Evolutionary conservation across 164 flowering plant genomes (phyloP).

Genomic region (Aristolochia fimbriata): DNA sequence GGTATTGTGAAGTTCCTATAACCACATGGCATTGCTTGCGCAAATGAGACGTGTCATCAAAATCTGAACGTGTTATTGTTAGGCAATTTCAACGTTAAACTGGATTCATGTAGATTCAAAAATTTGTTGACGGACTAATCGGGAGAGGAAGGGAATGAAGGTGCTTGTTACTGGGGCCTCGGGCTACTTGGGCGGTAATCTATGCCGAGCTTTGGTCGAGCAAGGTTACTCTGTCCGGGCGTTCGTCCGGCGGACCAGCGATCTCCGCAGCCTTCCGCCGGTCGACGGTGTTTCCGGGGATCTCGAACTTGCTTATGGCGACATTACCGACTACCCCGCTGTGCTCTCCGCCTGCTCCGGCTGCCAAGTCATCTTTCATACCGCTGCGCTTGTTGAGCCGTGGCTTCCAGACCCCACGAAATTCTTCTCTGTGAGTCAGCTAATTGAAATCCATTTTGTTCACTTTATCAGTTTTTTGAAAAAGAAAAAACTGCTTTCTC

Average conservation of each 20-base stretch:
- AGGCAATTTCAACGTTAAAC: too few relatives aligned
- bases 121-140: too few relatives aligned
- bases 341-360: slow-evolving; percentile 60
- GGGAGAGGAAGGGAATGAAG: slow-evolving; percentile 16
- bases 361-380: slow-evolving; percentile 69
- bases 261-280: slow-evolving; percentile 48
- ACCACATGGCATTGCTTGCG: too few relatives aligned
- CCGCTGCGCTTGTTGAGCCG: slow-evolving; percentile 85
- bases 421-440: slow-evolving; percentile 51
- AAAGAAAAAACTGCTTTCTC: too few relatives aligned
- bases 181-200: slow-evolving; percentile 74
- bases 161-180: slow-evolving; percentile 88
- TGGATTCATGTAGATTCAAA: too few relatives aligned
- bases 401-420: slow-evolving; percentile 84
- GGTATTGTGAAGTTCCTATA: too few relatives aligned
- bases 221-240: slow-evolving; percentile 68
- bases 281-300: slow-evolving; percentile 6
- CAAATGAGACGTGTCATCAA: too few relatives aligned
- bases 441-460: neutral
- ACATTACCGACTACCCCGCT: slow-evolving; percentile 63
- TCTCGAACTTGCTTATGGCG: slow-evolving; percentile 65
- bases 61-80: too few relatives aligned
- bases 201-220: slow-evolving; percentile 48
- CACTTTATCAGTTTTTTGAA: too few relatives aligned
- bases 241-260: slow-evolving; percentile 68